Percentiles rank a stretch among this genome's conserved stretches.
Evolutionary conservation across 116 monocot genomes (phyloP).

Genomic region (Iris pallida): DNA sequence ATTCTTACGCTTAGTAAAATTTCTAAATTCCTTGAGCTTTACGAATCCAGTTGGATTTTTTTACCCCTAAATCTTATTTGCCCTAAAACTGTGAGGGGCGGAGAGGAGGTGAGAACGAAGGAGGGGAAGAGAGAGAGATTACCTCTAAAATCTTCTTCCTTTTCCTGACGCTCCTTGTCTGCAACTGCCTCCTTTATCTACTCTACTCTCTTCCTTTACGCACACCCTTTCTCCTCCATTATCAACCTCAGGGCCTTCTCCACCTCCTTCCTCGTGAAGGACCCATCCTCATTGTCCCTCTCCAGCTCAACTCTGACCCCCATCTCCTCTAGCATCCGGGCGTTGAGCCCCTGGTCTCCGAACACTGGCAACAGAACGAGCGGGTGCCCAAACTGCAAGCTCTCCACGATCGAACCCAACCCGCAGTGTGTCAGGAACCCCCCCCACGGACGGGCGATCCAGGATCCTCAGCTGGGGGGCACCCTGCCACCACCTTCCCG

Average conservation of each 20-base stretch:
- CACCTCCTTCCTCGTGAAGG: constrained; percentile 24
- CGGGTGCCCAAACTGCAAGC: too few species aligned
- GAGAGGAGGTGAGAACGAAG: too few species aligned
- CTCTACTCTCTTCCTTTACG: not conserved
- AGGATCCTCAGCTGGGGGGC: constrained; percentile 24
- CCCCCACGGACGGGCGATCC: constrained; percentile 27
- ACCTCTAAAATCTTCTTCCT: too few species aligned
- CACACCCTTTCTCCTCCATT: constrained; percentile 21
- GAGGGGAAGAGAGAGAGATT: too few species aligned
- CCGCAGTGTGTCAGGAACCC: constrained; percentile 38
- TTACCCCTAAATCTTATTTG: too few species aligned
- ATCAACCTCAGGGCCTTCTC: constrained; percentile 25
- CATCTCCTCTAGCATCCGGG: constrained; percentile 19
- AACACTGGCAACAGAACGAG: constrained; percentile 29
- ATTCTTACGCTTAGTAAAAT: too few species aligned
- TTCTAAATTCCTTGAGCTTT: too few species aligned
- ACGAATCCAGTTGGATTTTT: too few species aligned
- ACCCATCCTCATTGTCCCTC: constrained; percentile 34
- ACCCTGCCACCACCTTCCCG: constrained; percentile 12
- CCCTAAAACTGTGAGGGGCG: too few species aligned
- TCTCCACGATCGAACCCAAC: too few species aligned
- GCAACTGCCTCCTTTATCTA: not conserved
- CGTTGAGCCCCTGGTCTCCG: constrained; percentile 30
- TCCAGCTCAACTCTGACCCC: constrained; percentile 23
- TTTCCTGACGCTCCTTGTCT: not conserved